Percentiles rank a stretch among this genome's conserved stretches.
Conservation (phyloP, 169 alveolate genomes). For the Cryptosporidium felis region DNA sequence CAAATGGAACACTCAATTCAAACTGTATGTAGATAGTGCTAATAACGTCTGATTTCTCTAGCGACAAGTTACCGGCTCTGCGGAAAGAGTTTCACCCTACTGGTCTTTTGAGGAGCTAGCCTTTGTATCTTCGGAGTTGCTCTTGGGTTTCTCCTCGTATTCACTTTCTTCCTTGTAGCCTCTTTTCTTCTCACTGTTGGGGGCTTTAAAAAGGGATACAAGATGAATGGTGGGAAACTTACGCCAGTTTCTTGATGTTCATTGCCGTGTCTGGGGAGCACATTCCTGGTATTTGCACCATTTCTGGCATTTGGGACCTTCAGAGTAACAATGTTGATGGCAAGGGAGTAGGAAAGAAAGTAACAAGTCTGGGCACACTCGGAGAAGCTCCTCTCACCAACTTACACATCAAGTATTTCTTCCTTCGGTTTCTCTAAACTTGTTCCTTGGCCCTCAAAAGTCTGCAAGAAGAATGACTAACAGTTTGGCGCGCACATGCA, state of each 20-base stretch:
- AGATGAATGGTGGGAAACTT: background rate
- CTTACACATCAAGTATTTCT: conserved; percentile 37
- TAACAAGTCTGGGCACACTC: too few species aligned
- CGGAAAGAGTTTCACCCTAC: too few species aligned
- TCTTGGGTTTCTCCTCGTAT: too few species aligned
- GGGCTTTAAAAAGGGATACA: too few species aligned
- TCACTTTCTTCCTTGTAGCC: background rate
- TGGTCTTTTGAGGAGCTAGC: too few species aligned
- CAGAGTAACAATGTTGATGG: background rate
- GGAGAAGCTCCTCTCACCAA: too few species aligned
- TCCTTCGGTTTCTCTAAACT: conserved; percentile 2
- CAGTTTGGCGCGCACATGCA: background rate
- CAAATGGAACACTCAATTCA: too few species aligned
- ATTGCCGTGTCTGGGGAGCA: conserved; percentile 29
- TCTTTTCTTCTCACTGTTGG: conserved; percentile 48
- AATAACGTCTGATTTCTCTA: too few species aligned
- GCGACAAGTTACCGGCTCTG: too few species aligned
- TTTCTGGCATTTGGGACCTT: conserved; percentile 33
- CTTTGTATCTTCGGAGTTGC: too few species aligned
- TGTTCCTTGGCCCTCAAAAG: conserved; percentile 63
- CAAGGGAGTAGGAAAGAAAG: too few species aligned
- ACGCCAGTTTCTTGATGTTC: conserved; percentile 49
- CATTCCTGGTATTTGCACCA: conserved; percentile 65
- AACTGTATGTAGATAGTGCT: too few species aligned
- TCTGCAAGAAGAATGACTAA: background rate